Evolutionary conservation across 768 basidiomycete species (phyloP).

Genomic region (Tylopilus cervinicoccineus): DNA sequence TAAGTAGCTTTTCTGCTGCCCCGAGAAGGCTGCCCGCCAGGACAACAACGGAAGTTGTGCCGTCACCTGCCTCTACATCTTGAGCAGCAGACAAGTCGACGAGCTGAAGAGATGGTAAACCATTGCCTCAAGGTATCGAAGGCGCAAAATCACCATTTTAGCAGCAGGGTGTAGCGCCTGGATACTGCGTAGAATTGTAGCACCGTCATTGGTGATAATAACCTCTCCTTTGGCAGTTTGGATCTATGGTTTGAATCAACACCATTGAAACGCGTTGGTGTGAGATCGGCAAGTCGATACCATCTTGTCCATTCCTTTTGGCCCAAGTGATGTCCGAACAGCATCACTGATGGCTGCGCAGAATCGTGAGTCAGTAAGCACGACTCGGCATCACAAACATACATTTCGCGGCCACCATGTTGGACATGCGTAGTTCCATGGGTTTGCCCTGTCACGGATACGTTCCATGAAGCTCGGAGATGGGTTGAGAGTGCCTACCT

Average conservation of each 20-base stretch:
- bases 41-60: conserved; percentile 96
- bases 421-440: conserved; percentile 95
- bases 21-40: conserved; percentile 89
- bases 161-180: conserved; percentile 97
- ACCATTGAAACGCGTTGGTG: not conserved
- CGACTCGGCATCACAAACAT: conserved; percentile 8
- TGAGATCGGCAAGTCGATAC: conserved; percentile 39
- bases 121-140: not conserved
- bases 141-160: conserved; percentile 67
- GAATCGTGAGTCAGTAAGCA: conserved; percentile 4
- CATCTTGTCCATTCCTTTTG: conserved; percentile 99
- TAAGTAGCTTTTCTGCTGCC: conserved; percentile 94
- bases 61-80: conserved; percentile 98
- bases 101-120: conserved; percentile 48
- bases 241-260: conserved; percentile 52
- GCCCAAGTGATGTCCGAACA: conserved; percentile 93
- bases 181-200: conserved; percentile 93
- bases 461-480: conserved; percentile 19
- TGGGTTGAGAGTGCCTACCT: conserved; percentile 40
- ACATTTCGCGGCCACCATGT: conserved; percentile 98
- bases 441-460: conserved; percentile 83
- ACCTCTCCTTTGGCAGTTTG: conserved; percentile 96
- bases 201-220: conserved; percentile 98
- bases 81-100: conserved; percentile 98
- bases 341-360: conserved; percentile 90